A percentile compares a stretch with the other conserved stretches of the same genome.
Conservation (phyloP, 169 alveolate genomes). For the Cardiosporidium cionae region DNA sequence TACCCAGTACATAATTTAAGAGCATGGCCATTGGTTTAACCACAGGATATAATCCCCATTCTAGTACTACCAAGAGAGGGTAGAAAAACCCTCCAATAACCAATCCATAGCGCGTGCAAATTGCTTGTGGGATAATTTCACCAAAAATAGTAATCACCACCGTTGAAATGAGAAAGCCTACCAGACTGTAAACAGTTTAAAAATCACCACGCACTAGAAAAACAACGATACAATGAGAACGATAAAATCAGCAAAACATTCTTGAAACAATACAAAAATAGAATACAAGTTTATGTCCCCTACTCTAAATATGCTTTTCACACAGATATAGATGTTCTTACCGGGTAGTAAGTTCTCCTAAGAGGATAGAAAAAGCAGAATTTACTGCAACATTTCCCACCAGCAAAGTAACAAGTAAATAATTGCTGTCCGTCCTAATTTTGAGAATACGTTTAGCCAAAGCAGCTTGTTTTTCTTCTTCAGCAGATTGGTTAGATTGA, state of each 20-base stretch:
- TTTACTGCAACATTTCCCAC: constrained; percentile 64
- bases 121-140: constrained; percentile 63
- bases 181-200: constrained; percentile 3
- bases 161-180: constrained; percentile 57
- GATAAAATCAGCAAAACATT: too few relatives aligned
- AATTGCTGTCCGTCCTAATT: constrained; percentile 58
- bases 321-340: background rate
- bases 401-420: constrained; percentile 51
- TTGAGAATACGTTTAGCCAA: constrained; percentile 55
- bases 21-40: constrained; percentile 40
- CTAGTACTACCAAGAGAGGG: constrained; percentile 27
- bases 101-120: constrained; percentile 62
- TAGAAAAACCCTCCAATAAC: constrained; percentile 46
- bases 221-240: too few relatives aligned
- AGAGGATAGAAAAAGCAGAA: constrained; percentile 55
- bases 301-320: too few relatives aligned
- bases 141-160: constrained; percentile 55
- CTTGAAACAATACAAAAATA: too few relatives aligned
- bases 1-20: constrained; percentile 41
- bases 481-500: constrained; percentile 32
- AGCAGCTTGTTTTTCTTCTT: constrained; percentile 22
- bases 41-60: constrained; percentile 36
- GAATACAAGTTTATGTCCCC: too few relatives aligned
- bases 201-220: background rate
- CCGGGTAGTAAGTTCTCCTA: constrained; percentile 59